phyloP scores from a whole-genome alignment of 2,329 filamentous ascomycete species.

The Neurospora sp. region DNA sequence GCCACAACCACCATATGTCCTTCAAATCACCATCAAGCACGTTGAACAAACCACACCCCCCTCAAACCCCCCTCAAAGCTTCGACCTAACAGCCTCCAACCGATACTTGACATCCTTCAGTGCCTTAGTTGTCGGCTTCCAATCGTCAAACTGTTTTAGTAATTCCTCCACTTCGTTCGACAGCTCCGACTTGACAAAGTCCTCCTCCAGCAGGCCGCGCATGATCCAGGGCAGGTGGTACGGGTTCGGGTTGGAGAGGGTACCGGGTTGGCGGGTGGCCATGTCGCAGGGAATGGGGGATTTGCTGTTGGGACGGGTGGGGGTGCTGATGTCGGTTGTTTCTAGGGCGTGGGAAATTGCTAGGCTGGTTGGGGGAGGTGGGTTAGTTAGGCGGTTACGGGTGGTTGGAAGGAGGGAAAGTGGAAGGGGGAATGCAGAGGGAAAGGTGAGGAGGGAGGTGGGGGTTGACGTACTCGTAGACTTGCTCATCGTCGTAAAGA shows the following conservation, averaged over 20 bases:
- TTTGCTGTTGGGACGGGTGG: constrained; percentile 21
- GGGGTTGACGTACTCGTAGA: constrained; percentile 57
- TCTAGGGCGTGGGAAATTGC: constrained; percentile 66
- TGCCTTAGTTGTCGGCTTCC: constrained; percentile 83
- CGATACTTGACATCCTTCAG: constrained; percentile 94
- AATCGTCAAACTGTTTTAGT: constrained; percentile 82
- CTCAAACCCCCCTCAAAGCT: constrained; percentile 39
- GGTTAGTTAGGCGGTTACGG: neutral
- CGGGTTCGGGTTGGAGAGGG: constrained; percentile 56
- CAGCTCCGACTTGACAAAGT: constrained; percentile 75
- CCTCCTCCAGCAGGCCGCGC: constrained; percentile 84
- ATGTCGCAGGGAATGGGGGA: constrained; percentile 36
- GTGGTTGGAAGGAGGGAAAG: constrained; percentile 5
- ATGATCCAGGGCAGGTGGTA: constrained; percentile 94
- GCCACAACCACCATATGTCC: neutral
- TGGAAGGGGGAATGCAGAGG: neutral
- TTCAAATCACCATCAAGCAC: neutral
- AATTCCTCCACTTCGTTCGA: constrained; percentile 68
- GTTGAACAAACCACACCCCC: neutral
- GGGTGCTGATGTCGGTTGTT: constrained; percentile 41
- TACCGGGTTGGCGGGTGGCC: constrained; percentile 34
- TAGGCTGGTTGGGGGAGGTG: constrained; percentile 31
- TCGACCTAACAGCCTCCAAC: constrained; percentile 82
- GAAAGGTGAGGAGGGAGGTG: neutral
- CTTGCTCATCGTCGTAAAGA: constrained; percentile 78